Base-by-base conservation (phyloP, 768 basidiomycete genomes). In the Leucocoprinus birnbaumii region DNA sequence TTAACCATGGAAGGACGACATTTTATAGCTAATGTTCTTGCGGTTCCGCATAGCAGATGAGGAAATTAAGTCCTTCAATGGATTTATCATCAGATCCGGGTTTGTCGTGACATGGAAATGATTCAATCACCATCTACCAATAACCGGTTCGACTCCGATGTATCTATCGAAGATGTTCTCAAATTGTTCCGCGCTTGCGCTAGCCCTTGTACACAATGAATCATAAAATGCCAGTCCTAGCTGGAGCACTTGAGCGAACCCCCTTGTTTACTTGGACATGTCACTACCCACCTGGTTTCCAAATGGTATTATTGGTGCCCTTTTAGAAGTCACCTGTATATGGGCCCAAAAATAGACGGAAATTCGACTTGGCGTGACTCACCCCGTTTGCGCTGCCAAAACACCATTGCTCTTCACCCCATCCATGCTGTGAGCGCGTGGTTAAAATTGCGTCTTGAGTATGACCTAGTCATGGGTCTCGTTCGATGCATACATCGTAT, bases 71-170 rank as follows among this genome's bases (percentile, higher is more conserved):
- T 6, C 16, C 48, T 7, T 50, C 38, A 50, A 50, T 37, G 16
- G 48, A 21, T 40, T 48, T 50, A 25, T 31, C 37, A 38, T 50
- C 34, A 50, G 37, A 50, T 50, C 48, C 35, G 35, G 25, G 48
- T 34, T 50, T 16, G 34, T 40, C 19, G 48, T 50, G 48, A 38
- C 48, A 40, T 37, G 37, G 11, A 21, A n/a, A 21, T 25, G 3
- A 25, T 40, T 50, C 48, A 14, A 50, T 31, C 31, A 31, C 31
- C 31, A 31, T 5, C 31, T 31, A 31, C 31, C 31, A 31, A 31
- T 31, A 5, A 31, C 31, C 11, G 6, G 11, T 11, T 31, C 11
- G 31, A 31, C 31, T 5, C 31, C 11, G 31, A 5, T 11, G 11
- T 31, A 5, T 31, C 31, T 31, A 31, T 31, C 31, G 11, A 5